Percentiles rank a stretch among this genome's conserved stretches.
Conservation (phyloP, 2,329 filamentous ascomycete genomes). For the Sporothrix inflata region DNA sequence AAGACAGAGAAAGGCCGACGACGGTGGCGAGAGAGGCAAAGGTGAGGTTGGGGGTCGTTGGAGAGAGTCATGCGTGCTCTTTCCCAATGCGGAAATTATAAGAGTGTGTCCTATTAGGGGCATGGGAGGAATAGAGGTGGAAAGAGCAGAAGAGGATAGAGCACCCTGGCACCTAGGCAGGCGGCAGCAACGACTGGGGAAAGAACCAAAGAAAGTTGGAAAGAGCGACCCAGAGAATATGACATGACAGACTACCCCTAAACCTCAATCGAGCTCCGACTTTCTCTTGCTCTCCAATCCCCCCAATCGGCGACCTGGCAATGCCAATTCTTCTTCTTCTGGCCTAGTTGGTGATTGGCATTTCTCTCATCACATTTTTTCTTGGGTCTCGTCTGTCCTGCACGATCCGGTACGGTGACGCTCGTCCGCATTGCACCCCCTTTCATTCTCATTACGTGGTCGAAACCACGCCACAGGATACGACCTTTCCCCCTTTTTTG, state of each 20-base stretch:
- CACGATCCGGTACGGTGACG: slow-evolving; percentile 6
- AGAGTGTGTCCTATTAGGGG: background rate
- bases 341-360: background rate
- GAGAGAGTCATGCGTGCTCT: slow-evolving; percentile 14
- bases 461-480: background rate
- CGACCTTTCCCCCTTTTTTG: background rate
- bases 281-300: background rate
- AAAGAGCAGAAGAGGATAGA: background rate
- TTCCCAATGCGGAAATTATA: slow-evolving; percentile 1
- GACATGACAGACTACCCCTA: background rate
- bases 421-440: background rate
- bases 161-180: background rate
- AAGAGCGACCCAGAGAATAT: background rate
- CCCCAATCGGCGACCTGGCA: background rate
- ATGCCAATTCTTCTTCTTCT: background rate
- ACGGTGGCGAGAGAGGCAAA: background rate
- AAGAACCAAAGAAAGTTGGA: background rate
- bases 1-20: background rate
- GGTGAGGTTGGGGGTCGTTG: slow-evolving; percentile 15
- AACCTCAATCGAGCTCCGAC: background rate
- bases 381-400: background rate
- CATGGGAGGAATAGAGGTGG: background rate
- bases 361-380: background rate
- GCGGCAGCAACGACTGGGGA: background rate
- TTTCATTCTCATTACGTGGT: slow-evolving; percentile 22